These are phyloP conservation scores for Protomyces inouyei DNA, from an alignment of 1,139 yeast genomes.

Conservation along the genomic window DNA sequence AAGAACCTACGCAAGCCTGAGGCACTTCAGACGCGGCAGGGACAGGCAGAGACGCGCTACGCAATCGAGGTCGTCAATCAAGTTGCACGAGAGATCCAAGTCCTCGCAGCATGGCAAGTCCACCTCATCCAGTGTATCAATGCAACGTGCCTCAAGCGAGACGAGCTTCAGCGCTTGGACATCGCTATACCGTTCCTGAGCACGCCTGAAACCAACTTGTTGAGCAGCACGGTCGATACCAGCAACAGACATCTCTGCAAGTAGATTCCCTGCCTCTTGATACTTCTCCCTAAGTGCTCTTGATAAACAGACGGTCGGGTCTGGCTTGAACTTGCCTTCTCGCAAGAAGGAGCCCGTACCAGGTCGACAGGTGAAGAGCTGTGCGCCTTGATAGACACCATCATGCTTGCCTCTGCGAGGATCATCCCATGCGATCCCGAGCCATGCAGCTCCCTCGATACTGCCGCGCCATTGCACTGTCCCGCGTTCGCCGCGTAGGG, in stretches of 20 bases:
- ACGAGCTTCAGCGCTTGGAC: not conserved
- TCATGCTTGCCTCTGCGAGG: conserved; percentile 53
- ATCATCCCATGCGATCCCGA: conserved; percentile 88
- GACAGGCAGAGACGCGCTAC: not conserved
- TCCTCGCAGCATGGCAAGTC: not conserved
- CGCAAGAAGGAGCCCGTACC: conserved; percentile 21
- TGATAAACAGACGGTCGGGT: not conserved
- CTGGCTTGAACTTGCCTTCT: conserved; percentile 1
- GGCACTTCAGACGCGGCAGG: conserved; percentile 2
- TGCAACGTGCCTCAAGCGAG: not conserved
- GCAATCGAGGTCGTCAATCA: not conserved
- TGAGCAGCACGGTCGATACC: conserved; percentile 9
- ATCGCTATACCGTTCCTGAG: conserved; percentile 3
- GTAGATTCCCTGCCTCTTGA: not conserved
- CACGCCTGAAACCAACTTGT: conserved; percentile 11
- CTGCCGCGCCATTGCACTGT: conserved; percentile 61
- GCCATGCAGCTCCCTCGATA: conserved; percentile 52
- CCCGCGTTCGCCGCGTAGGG: conserved; percentile 50
- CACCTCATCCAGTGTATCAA: not conserved
- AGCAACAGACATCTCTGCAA: not conserved
- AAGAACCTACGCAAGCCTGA: conserved; percentile 12
- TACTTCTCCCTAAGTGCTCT: conserved; percentile 8
- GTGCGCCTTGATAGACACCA: conserved; percentile 48
- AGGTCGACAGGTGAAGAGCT: conserved; percentile 44
- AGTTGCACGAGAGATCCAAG: conserved; percentile 19